Conservation (phyloP, 345 rosid species). For the Gossypium australe region DNA sequence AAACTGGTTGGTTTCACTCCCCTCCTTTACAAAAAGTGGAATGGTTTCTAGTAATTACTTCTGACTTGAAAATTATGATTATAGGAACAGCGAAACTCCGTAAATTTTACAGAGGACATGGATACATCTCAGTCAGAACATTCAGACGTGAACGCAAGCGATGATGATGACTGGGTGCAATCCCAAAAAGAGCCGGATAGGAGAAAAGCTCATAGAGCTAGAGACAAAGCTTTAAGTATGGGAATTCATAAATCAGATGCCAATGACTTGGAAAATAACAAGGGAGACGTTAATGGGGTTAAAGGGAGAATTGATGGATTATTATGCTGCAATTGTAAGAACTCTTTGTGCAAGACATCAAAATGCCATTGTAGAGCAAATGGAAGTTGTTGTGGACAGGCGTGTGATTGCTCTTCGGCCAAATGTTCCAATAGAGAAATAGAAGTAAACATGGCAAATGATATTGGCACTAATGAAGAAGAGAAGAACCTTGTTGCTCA, state of each 20-base stretch:
- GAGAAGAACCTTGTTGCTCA: slow-evolving; percentile 51
- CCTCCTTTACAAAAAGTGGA: background rate
- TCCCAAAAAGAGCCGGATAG: slow-evolving; percentile 30
- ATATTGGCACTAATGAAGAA: slow-evolving; percentile 32
- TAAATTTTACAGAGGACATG: slow-evolving; percentile 66
- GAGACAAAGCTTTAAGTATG: slow-evolving; percentile 22
- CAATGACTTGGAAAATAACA: slow-evolving; percentile 22
- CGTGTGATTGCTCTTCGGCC: slow-evolving; percentile 57
- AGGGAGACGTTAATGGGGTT: slow-evolving; percentile 27
- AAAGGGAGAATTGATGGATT: slow-evolving; percentile 15
- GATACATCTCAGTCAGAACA: slow-evolving; percentile 76
- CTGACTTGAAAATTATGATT: background rate
- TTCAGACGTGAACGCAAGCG: slow-evolving; percentile 37
- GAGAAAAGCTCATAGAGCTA: slow-evolving; percentile 37
- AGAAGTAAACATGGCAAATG: slow-evolving; percentile 23
- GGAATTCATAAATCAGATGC: slow-evolving; percentile 23
- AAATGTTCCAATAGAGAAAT: slow-evolving; percentile 65
- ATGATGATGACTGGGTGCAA: slow-evolving; percentile 39
- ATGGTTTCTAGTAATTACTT: background rate
- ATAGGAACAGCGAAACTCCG: slow-evolving; percentile 49
- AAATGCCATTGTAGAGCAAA: slow-evolving; percentile 76
- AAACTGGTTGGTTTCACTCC: slow-evolving; percentile 36
- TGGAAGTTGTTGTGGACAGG: slow-evolving; percentile 52
- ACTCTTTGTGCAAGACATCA: slow-evolving; percentile 64
- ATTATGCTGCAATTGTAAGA: slow-evolving; percentile 65